Percentiles rank a stretch among this genome's conserved stretches.
phyloP scores from a whole-genome alignment of 257 asterid species.

The Paraleonurus japonicus region DNA sequence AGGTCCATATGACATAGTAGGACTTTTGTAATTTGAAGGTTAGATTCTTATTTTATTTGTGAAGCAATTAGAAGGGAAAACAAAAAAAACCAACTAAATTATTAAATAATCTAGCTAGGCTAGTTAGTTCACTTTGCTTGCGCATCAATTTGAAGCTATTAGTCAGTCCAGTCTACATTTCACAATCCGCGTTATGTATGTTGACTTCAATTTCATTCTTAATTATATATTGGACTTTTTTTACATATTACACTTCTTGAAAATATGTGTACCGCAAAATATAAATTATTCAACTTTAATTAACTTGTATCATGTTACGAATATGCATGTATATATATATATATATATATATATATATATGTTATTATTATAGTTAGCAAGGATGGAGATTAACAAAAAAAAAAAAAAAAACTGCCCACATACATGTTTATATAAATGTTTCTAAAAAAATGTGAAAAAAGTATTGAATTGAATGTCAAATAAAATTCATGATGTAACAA shows the following conservation, averaged over 20 bases:
- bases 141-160: neutral
- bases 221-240: too few relatives aligned
- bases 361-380: too few relatives aligned
- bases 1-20: conserved; percentile 7
- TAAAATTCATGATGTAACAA: neutral
- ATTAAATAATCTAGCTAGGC: neutral
- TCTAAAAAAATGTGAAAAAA: neutral
- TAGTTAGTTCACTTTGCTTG: conserved; percentile 24
- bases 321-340: too few relatives aligned
- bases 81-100: neutral
- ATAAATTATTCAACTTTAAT: too few relatives aligned
- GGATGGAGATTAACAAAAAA: too few relatives aligned
- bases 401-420: too few relatives aligned
- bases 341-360: too few relatives aligned
- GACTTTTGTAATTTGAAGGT: neutral
- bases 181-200: neutral
- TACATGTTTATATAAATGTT: too few relatives aligned
- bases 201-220: neutral
- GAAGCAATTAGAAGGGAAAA: neutral
- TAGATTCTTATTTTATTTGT: conserved; percentile 6
- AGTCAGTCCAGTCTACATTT: neutral
- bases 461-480: neutral
- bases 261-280: too few relatives aligned
- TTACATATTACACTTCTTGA: too few relatives aligned
- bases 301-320: too few relatives aligned